phyloP scores from a whole-genome alignment of 1,284 basidiomycete genomes.

The Puccinia hordei region DNA sequence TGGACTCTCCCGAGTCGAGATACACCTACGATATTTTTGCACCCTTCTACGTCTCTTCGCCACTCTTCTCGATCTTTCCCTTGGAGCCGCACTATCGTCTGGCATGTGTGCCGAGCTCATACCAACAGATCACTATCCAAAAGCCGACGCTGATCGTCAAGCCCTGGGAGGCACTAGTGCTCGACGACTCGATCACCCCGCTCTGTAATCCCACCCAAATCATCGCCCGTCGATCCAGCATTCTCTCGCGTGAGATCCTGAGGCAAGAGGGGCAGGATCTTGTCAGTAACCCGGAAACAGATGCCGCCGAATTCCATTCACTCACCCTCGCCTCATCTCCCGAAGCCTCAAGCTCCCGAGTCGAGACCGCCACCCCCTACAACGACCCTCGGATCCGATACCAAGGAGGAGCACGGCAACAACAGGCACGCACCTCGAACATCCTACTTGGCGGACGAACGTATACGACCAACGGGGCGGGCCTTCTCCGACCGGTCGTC shows the following conservation, averaged over 20 bases:
- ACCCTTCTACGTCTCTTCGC: slow-evolving; percentile 10
- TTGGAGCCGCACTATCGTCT: slow-evolving; percentile 15
- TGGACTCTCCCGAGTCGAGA: not conserved
- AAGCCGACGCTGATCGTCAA: slow-evolving; percentile 6
- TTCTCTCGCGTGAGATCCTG: not conserved
- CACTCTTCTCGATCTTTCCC: slow-evolving; percentile 18
- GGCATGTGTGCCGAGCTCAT: not conserved
- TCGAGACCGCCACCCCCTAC: not conserved
- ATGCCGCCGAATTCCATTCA: not conserved
- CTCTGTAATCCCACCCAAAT: not conserved
- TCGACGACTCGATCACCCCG: not conserved
- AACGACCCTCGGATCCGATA: not conserved
- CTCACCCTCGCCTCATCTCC: slow-evolving; percentile 20
- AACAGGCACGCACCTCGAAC: not conserved
- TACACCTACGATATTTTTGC: slow-evolving; percentile 27
- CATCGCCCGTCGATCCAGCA: not conserved
- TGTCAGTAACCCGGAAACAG: not conserved
- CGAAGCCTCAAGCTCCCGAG: not conserved
- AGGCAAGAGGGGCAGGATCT: not conserved
- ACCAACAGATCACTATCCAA: slow-evolving; percentile 13
- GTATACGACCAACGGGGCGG: slow-evolving; percentile 1
- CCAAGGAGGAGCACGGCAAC: slow-evolving; percentile 9
- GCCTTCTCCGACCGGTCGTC: not conserved
- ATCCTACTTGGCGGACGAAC: not conserved
- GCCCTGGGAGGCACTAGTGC: not conserved